Percentiles rank a stretch among this genome's conserved stretches.
These are phyloP conservation scores for Tolypocladium amazonense DNA, from an alignment of 2,329 filamentous ascomycete genomes.

Conservation along the genomic window DNA sequence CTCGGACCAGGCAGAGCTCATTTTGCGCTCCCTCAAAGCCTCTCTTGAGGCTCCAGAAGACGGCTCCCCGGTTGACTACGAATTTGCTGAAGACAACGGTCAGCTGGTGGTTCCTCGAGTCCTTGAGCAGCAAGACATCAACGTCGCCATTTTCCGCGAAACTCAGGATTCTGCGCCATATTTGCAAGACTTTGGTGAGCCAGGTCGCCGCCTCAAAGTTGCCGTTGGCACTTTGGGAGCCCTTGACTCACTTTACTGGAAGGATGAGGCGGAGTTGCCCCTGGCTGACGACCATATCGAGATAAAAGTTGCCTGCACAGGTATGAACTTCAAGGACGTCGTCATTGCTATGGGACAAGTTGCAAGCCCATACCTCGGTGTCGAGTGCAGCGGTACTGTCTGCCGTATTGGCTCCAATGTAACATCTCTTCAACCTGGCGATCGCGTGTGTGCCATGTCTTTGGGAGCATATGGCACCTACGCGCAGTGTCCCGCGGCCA, in stretches of 20 bases:
- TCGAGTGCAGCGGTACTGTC: constrained; percentile 29
- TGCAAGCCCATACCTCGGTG: constrained; percentile 20
- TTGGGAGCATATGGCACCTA: constrained; percentile 22
- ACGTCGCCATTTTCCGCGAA: constrained; percentile 14
- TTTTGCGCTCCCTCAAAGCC: constrained; percentile 15
- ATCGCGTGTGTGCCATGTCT: constrained; percentile 54
- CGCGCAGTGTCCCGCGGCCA: constrained; percentile 19
- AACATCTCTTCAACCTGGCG: constrained; percentile 52
- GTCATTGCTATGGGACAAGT: constrained; percentile 31
- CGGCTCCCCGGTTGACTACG: constrained; percentile 13
- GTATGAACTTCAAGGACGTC: constrained; percentile 36
- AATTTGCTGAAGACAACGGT: constrained; percentile 18
- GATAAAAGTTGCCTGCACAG: constrained; percentile 30
- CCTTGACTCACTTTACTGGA: constrained; percentile 28
- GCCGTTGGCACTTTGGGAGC: constrained; percentile 27
- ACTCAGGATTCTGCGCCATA: constrained; percentile 14
- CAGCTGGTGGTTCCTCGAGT: constrained; percentile 17
- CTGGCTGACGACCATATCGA: constrained; percentile 27
- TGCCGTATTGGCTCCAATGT: constrained; percentile 48
- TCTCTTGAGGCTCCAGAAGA: constrained; percentile 9
- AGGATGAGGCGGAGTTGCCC: constrained; percentile 18
- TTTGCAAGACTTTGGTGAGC: constrained; percentile 25
- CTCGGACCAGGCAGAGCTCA: constrained; percentile 18
- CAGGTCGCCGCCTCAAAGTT: constrained; percentile 21
- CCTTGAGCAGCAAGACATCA: constrained; percentile 13